phyloP scores from a whole-genome alignment of 176 grass and related monocot genomes.

The Tuctoria greenei region DNA sequence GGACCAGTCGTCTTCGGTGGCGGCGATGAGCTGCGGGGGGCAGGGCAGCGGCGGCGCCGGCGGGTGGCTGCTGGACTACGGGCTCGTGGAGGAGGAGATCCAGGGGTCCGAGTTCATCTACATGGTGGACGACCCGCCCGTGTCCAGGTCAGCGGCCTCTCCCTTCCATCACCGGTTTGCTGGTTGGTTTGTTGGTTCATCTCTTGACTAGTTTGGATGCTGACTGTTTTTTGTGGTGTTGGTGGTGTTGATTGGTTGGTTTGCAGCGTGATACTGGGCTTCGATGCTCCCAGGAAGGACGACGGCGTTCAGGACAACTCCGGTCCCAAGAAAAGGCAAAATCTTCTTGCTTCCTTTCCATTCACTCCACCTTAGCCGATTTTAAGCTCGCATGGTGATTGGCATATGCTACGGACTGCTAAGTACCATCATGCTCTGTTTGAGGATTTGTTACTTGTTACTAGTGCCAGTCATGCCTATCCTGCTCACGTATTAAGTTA shows the following conservation, averaged over 20 bases:
- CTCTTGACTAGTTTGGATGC: not conserved
- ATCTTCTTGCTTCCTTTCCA: not conserved
- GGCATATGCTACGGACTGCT: not conserved
- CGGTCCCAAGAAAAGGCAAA: constrained; percentile 67
- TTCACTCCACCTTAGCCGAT: not conserved
- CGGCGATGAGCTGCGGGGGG: constrained; percentile 41
- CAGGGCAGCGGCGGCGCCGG: constrained; percentile 8
- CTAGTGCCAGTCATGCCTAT: not conserved
- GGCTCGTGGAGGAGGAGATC: constrained; percentile 58
- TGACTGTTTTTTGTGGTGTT: not conserved
- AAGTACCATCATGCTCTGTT: not conserved
- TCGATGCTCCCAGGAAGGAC: constrained; percentile 53
- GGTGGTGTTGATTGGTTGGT: not conserved
- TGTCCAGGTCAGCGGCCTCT: constrained; percentile 43
- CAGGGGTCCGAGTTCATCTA: constrained; percentile 69
- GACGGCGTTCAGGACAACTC: constrained; percentile 48
- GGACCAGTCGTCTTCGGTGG: not conserved
- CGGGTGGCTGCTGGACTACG: constrained; percentile 82
- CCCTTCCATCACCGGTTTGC: not conserved
- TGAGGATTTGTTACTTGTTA: not conserved
- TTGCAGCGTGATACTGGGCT: constrained; percentile 77
- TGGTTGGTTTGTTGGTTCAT: too few species aligned
- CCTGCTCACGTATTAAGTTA: not conserved
- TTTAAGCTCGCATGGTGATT: not conserved
- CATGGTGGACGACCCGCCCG: constrained; percentile 67